phyloP scores from a whole-genome alignment of 257 asterid genomes.

The Ballota nigra region DNA sequence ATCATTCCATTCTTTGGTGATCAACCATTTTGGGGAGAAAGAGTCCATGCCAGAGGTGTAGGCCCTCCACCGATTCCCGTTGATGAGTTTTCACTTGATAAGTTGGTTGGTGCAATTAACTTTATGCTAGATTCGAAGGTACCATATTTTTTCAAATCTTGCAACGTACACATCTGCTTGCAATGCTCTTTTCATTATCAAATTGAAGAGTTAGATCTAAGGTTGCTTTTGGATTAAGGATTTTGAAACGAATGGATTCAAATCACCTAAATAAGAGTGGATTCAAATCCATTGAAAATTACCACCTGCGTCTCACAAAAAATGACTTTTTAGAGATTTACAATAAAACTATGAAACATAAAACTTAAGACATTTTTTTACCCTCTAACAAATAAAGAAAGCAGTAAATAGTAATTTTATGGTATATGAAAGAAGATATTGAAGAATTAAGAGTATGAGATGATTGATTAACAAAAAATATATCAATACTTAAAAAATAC shows the following conservation, averaged over 20 bases:
- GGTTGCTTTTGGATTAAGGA: background rate
- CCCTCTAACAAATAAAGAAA: too few relatives aligned
- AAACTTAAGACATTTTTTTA: too few relatives aligned
- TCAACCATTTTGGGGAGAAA: conserved; percentile 97
- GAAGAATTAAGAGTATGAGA: too few relatives aligned
- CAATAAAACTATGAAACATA: too few relatives aligned
- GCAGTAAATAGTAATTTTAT: too few relatives aligned
- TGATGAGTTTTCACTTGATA: conserved; percentile 70
- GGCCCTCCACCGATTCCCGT: conserved; percentile 92
- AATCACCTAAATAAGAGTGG: background rate
- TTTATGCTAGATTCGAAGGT: conserved; percentile 87
- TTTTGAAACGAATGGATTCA: background rate
- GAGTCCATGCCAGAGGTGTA: conserved; percentile 83
- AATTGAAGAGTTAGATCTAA: background rate
- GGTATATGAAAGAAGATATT: too few relatives aligned
- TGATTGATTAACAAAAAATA: too few relatives aligned
- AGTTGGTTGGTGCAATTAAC: conserved; percentile 66
- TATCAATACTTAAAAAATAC: too few relatives aligned
- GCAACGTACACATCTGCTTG: background rate
- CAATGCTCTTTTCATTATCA: background rate
- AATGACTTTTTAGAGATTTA: too few relatives aligned
- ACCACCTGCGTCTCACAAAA: too few relatives aligned
- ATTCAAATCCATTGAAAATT: background rate
- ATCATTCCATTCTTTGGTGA: conserved; percentile 93
- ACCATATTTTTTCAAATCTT: conserved; percentile 3